These are phyloP conservation scores for Phytopythium ostracodes DNA, from an alignment of 352 stramenopile genomes.

Conservation along the genomic window DNA sequence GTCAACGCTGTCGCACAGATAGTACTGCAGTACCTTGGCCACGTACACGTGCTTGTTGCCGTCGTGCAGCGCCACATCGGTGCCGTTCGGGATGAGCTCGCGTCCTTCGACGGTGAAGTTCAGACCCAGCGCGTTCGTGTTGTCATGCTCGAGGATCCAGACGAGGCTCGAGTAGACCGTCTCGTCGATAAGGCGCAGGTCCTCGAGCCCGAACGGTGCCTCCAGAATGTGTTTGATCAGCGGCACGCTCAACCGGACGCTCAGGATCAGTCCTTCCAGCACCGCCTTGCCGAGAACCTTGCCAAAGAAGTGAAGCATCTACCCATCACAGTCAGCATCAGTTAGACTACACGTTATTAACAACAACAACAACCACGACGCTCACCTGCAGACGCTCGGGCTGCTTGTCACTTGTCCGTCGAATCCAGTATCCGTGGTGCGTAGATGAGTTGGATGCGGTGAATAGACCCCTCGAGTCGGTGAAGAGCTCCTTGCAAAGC, in stretches of 20 bases:
- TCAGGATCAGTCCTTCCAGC: slow-evolving; percentile 71
- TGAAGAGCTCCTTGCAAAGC: slow-evolving; percentile 61
- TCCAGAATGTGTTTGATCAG: slow-evolving; percentile 72
- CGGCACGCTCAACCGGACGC: slow-evolving; percentile 57
- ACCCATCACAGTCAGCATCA: slow-evolving; percentile 1
- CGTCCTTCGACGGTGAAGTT: slow-evolving; percentile 58
- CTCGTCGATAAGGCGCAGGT: slow-evolving; percentile 70
- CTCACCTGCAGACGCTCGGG: slow-evolving; percentile 39
- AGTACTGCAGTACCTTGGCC: slow-evolving; percentile 91
- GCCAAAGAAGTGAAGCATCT: slow-evolving; percentile 83
- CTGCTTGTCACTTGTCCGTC: slow-evolving; percentile 20
- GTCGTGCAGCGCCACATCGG: slow-evolving; percentile 80
- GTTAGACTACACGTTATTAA: too few species aligned
- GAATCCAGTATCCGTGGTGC: slow-evolving; percentile 69
- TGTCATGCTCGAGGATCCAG: slow-evolving; percentile 54
- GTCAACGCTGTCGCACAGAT: slow-evolving; percentile 91
- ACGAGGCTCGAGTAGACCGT: slow-evolving; percentile 64
- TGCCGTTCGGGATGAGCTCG: slow-evolving; percentile 63
- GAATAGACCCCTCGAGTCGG: slow-evolving; percentile 48
- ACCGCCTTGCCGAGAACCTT: slow-evolving; percentile 63
- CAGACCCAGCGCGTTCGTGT: slow-evolving; percentile 47
- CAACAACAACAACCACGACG: too few species aligned
- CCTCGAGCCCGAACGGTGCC: slow-evolving; percentile 42
- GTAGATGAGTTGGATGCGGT: slow-evolving; percentile 30
- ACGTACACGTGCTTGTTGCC: slow-evolving; percentile 96